phyloP scores from a whole-genome alignment of 208 protist genomes.

The Tritrichomonas musculus region DNA sequence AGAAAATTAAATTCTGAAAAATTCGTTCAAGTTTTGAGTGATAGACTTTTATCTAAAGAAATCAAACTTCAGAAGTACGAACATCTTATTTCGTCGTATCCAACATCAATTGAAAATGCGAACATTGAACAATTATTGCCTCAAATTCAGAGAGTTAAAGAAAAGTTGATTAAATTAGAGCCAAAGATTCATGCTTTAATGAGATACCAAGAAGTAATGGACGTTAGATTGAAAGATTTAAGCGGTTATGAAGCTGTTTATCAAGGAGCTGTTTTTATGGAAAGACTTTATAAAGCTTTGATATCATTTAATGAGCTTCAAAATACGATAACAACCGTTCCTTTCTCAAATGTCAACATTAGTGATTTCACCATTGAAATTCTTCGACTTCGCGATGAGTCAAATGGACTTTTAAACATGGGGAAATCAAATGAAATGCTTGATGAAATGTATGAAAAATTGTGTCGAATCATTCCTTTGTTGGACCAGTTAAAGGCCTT shows the following conservation, averaged over 20 bases:
- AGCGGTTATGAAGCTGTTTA: background rate
- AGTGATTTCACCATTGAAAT: background rate
- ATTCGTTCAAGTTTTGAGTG: background rate
- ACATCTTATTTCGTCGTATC: background rate
- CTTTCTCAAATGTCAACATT: background rate
- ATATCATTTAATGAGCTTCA: background rate
- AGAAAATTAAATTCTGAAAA: background rate
- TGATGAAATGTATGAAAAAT: background rate
- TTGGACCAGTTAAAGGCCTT: background rate
- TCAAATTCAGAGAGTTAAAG: background rate
- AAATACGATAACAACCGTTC: background rate
- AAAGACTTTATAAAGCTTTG: background rate
- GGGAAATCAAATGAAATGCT: background rate
- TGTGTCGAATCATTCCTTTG: background rate
- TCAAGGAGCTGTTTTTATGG: background rate
- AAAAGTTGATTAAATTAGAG: background rate
- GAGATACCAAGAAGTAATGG: background rate
- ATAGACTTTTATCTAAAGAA: background rate
- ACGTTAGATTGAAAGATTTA: background rate
- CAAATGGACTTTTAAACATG: background rate
- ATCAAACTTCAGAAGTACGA: background rate
- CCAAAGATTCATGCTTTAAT: background rate
- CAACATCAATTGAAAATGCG: background rate
- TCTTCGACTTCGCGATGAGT: background rate
- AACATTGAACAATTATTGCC: background rate